These are phyloP conservation scores for Mediolabrus comicus DNA, from an alignment of 108 stramenopile genomes.

Conservation along the genomic window DNA sequence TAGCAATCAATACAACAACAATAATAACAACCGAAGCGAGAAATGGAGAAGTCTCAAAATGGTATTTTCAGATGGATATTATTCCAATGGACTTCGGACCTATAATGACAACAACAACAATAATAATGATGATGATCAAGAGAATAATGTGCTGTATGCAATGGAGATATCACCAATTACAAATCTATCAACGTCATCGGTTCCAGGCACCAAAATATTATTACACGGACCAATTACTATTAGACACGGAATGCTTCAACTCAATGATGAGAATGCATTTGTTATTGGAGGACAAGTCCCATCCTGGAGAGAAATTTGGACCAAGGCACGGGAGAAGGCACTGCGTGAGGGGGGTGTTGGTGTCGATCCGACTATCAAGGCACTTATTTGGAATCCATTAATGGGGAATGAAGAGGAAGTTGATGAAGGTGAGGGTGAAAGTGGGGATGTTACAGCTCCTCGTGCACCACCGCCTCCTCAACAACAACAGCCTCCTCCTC, in stretches of 20 bases:
- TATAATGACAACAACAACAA: background rate
- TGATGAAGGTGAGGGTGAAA: constrained; percentile 48
- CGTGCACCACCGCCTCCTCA: background rate
- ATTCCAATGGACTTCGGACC: constrained; percentile 24
- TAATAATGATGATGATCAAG: constrained; percentile 9
- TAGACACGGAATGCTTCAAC: constrained; percentile 53
- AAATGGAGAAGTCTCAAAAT: constrained; percentile 53
- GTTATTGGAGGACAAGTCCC: constrained; percentile 63
- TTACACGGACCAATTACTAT: constrained; percentile 53
- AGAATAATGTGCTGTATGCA: constrained; percentile 31
- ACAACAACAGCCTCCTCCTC: background rate
- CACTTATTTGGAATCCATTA: constrained; percentile 61
- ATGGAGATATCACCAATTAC: constrained; percentile 57
- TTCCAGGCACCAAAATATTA: constrained; percentile 65
- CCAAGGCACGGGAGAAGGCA: constrained; percentile 53
- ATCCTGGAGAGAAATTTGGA: constrained; percentile 50
- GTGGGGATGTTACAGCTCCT: constrained; percentile 33
- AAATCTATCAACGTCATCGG: constrained; percentile 27
- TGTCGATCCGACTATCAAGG: constrained; percentile 78
- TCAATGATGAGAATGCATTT: constrained; percentile 54
- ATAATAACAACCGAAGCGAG: constrained; percentile 13
- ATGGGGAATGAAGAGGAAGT: constrained; percentile 38
- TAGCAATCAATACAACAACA: constrained; percentile 12
- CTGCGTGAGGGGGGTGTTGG: constrained; percentile 56
- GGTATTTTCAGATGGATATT: constrained; percentile 49